These are phyloP conservation scores for Pseudogymnoascus sp. DNA, from an alignment of 2,329 filamentous ascomycete species.

Conservation along the genomic window DNA sequence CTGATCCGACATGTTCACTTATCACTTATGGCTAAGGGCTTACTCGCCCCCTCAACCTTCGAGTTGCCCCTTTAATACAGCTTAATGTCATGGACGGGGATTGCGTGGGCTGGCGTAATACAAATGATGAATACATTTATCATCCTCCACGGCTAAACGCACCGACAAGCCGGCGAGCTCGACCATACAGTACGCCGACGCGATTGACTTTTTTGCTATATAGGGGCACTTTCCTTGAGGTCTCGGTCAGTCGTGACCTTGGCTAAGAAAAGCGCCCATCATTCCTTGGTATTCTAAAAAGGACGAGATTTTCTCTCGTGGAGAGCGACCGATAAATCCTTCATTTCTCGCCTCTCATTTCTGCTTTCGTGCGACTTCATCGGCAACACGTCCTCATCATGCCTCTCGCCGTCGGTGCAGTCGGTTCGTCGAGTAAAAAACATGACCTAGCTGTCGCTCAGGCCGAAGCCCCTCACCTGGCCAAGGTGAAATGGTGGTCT, in stretches of 20 bases:
- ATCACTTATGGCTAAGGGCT: neutral
- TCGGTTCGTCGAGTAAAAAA: constrained; percentile 16
- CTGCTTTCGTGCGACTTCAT: neutral
- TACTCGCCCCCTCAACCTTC: neutral
- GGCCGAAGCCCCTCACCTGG: constrained; percentile 42
- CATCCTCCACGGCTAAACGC: neutral
- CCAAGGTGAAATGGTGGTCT: constrained; percentile 48
- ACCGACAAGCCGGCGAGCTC: neutral
- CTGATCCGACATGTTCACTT: neutral
- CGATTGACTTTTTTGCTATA: neutral
- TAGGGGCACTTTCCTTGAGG: neutral
- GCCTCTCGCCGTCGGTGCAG: neutral
- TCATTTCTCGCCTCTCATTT: neutral
- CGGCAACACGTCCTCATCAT: neutral
- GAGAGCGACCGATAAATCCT: neutral
- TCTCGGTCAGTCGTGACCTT: neutral
- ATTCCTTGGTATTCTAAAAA: neutral
- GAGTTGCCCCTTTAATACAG: neutral
- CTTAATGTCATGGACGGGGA: neutral
- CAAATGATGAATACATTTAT: neutral
- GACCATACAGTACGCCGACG: neutral
- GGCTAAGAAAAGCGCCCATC: neutral
- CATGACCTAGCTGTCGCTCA: constrained; percentile 34
- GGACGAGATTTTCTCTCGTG: neutral
- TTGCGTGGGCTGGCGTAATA: neutral